Percentiles rank a stretch among this genome's conserved stretches.
Conservation (phyloP, 768 basidiomycete genomes). For the Pleurotus eryngii region DNA sequence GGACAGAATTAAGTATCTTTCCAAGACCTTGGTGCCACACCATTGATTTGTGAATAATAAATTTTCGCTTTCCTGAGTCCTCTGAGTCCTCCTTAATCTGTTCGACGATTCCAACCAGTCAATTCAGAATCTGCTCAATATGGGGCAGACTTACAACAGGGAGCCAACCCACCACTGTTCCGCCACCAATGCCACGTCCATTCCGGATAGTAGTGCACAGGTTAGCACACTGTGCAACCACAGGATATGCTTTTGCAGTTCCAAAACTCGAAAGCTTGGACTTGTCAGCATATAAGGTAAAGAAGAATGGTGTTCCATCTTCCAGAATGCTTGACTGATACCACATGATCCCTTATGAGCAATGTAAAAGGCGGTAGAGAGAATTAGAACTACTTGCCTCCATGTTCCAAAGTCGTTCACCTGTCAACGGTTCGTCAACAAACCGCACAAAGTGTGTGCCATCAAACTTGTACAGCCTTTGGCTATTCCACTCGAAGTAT, state of each 20-base stretch:
- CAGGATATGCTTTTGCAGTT: constrained; percentile 32
- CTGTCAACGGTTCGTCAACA: constrained; percentile 36
- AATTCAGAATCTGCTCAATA: constrained; percentile 14
- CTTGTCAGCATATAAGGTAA: constrained; percentile 40
- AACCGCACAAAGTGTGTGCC: constrained; percentile 23
- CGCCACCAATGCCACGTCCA: constrained; percentile 28
- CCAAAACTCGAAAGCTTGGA: constrained; percentile 34
- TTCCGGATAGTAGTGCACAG: constrained; percentile 29
- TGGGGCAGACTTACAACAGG: constrained; percentile 25
- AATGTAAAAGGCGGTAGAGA: background rate
- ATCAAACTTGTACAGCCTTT: constrained; percentile 24
- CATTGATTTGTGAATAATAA: constrained; percentile 26
- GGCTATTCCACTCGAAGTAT: constrained; percentile 29
- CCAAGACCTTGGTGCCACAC: constrained; percentile 36
- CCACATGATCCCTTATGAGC: too few species aligned
- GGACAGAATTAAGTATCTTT: constrained; percentile 25
- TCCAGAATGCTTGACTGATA: constrained; percentile 15
- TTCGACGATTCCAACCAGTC: background rate
- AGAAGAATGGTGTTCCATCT: constrained; percentile 22
- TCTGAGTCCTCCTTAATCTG: constrained; percentile 29
- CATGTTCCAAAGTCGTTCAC: constrained; percentile 30
- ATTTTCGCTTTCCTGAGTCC: constrained; percentile 26
- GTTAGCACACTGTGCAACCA: constrained; percentile 29
- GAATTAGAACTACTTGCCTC: constrained; percentile 23
- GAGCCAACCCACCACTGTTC: constrained; percentile 35